Conservation (phyloP, 2,329 filamentous ascomycete species). For the Colletotrichum neosansevieriae region DNA sequence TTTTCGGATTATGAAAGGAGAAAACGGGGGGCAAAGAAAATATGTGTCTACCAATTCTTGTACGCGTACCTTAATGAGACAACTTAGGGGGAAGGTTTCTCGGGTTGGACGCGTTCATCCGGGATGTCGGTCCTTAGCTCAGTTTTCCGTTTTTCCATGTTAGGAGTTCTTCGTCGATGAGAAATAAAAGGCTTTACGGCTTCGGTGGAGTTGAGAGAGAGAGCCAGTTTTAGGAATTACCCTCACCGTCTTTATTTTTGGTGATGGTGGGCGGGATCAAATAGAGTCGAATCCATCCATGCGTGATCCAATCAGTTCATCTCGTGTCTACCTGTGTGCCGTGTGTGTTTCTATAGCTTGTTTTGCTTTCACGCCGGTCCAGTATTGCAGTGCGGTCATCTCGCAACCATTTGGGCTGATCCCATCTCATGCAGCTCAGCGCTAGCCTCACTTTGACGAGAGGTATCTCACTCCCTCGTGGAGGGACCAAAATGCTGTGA, state of each 20-base stretch:
- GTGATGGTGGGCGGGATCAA: background rate
- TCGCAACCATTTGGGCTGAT: too few relatives aligned
- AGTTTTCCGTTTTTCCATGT: slow-evolving; percentile 23
- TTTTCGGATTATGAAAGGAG: slow-evolving; percentile 35
- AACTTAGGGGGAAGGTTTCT: slow-evolving; percentile 25
- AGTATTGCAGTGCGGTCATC: too few relatives aligned
- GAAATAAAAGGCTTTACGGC: slow-evolving; percentile 32
- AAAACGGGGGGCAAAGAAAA: slow-evolving; percentile 29
- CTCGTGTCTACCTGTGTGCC: too few relatives aligned
- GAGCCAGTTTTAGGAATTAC: slow-evolving; percentile 18
- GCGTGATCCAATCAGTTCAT: background rate
- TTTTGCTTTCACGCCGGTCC: too few relatives aligned
- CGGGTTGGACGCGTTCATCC: slow-evolving; percentile 24
- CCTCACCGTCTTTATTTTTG: background rate
- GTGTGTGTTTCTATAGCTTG: too few relatives aligned
- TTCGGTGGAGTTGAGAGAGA: slow-evolving; percentile 26
- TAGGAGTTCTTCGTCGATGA: slow-evolving; percentile 34
- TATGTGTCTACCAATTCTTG: slow-evolving; percentile 42
- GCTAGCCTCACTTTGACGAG: too few relatives aligned
- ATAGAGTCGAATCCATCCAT: slow-evolving; percentile 10
- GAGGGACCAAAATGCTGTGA: too few relatives aligned
- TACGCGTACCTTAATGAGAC: slow-evolving; percentile 43
- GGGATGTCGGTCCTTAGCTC: slow-evolving; percentile 23
- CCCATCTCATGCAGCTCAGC: too few relatives aligned
- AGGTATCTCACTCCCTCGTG: too few relatives aligned